A percentile compares a stretch with the other conserved stretches of the same genome.
phyloP scores from a whole-genome alignment of 148 eudicot genomes.

The Mesembryanthemum crystallinum region DNA sequence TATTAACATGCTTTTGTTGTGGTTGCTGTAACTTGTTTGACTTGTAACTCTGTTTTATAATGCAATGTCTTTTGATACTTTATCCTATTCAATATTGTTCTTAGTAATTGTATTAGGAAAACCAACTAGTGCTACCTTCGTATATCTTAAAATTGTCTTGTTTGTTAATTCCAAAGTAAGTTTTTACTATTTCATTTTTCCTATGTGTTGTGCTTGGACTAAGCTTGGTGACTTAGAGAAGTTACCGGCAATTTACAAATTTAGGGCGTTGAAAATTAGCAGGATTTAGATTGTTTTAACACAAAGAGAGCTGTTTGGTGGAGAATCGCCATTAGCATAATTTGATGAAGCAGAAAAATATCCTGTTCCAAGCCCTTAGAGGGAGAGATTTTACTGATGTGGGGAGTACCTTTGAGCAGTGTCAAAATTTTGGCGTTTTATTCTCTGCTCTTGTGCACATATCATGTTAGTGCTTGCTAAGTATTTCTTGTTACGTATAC shows the following conservation, averaged over 20 bases:
- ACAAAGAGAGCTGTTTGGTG: neutral
- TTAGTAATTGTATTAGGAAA: neutral
- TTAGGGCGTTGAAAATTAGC: neutral
- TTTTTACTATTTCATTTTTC: neutral
- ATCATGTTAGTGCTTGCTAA: neutral
- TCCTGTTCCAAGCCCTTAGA: neutral
- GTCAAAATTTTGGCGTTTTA: neutral
- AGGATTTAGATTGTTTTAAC: neutral
- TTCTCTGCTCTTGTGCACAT: neutral
- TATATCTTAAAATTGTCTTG: neutral
- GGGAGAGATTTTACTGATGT: neutral
- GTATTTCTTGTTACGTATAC: slow-evolving; percentile 1
- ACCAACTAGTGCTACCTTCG: neutral
- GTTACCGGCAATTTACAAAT: neutral
- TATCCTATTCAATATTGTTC: neutral
- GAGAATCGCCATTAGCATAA: neutral
- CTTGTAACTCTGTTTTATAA: neutral
- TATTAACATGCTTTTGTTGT: neutral
- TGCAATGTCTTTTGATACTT: neutral
- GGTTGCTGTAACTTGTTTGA: neutral
- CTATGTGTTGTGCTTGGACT: neutral
- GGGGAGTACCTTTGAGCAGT: neutral
- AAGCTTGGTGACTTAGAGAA: neutral
- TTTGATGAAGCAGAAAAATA: neutral
- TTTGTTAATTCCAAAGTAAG: neutral